Conservation (phyloP, 306 rosid species). For the Dicorynia guianensis region DNA sequence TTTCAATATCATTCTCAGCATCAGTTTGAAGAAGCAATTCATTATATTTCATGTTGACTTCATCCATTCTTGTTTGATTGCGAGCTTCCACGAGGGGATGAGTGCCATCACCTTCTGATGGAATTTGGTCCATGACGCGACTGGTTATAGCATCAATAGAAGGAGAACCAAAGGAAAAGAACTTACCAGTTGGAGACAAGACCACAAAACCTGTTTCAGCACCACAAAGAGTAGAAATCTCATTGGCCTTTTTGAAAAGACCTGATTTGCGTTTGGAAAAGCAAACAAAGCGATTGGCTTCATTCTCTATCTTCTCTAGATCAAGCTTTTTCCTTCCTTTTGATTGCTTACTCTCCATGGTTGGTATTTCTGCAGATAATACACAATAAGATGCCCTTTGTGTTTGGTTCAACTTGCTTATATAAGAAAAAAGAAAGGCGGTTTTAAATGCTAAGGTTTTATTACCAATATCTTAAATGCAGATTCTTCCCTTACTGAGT, state of each 20-base stretch:
- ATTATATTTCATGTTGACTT: slow-evolving; percentile 31
- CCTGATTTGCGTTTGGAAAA: slow-evolving; percentile 48
- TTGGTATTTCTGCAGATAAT: too few relatives aligned
- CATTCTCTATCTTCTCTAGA: slow-evolving; percentile 48
- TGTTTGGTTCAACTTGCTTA: too few relatives aligned
- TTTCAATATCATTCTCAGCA: slow-evolving; percentile 14
- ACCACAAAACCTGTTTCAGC: slow-evolving; percentile 47
- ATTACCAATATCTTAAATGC: too few relatives aligned
- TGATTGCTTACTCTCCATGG: slow-evolving; percentile 41
- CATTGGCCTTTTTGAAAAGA: slow-evolving; percentile 46
- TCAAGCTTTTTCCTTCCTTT: slow-evolving; percentile 52
- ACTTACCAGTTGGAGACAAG: slow-evolving; percentile 50
- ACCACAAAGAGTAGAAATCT: slow-evolving; percentile 42
- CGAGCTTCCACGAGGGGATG: slow-evolving; percentile 39
- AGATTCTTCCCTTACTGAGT: too few relatives aligned
- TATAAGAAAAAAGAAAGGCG: too few relatives aligned
- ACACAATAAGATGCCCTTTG: too few relatives aligned
- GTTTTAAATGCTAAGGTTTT: too few relatives aligned
- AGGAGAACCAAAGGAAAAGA: slow-evolving; percentile 46
- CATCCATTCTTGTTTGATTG: slow-evolving; percentile 28
- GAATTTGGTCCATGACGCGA: background rate
- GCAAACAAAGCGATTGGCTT: slow-evolving; percentile 43
- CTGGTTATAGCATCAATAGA: slow-evolving; percentile 36
- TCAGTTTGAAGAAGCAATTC: slow-evolving; percentile 31
- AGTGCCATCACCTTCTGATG: background rate